Conservation (phyloP, 2,329 filamentous ascomycete species). For the Trichoderma sp. region DNA sequence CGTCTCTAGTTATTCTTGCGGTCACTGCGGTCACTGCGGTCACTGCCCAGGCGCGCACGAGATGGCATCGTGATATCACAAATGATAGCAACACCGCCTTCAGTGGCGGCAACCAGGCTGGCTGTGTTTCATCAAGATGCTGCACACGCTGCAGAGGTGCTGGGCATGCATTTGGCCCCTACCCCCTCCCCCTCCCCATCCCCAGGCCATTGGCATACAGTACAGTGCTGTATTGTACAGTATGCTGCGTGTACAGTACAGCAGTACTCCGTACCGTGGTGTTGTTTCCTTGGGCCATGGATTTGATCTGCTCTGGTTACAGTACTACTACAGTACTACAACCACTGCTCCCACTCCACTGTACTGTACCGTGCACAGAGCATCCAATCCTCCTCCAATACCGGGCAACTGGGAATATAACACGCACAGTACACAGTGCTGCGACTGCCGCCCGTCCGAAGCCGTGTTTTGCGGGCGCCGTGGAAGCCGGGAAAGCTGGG, state of each 20-base stretch:
- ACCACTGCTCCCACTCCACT: neutral
- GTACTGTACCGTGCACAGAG: neutral
- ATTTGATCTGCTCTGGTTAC: neutral
- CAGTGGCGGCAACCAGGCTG: neutral
- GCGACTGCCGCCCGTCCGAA: neutral
- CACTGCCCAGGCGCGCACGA: no score
- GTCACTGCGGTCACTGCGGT: no score
- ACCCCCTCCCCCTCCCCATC: neutral
- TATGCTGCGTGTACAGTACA: no score
- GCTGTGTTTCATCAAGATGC: constrained; percentile 7
- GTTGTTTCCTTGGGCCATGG: neutral
- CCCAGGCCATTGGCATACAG: neutral
- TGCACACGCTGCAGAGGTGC: neutral
- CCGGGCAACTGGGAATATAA: neutral
- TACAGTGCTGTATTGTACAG: no score
- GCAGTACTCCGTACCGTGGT: neutral
- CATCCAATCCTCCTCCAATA: neutral
- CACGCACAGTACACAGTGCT: neutral
- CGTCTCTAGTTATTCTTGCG: constrained; percentile 17
- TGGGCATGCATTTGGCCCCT: neutral
- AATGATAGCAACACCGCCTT: constrained; percentile 20
- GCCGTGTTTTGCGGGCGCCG: neutral
- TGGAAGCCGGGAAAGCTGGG: neutral
- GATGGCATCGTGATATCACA: constrained; percentile 15
- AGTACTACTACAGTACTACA: neutral